Evolutionary conservation across 2,329 filamentous ascomycete genomes (phyloP), one percentile per base, ranked within the genome.

Genomic region (Paraconiothyrium sp.): DNA sequence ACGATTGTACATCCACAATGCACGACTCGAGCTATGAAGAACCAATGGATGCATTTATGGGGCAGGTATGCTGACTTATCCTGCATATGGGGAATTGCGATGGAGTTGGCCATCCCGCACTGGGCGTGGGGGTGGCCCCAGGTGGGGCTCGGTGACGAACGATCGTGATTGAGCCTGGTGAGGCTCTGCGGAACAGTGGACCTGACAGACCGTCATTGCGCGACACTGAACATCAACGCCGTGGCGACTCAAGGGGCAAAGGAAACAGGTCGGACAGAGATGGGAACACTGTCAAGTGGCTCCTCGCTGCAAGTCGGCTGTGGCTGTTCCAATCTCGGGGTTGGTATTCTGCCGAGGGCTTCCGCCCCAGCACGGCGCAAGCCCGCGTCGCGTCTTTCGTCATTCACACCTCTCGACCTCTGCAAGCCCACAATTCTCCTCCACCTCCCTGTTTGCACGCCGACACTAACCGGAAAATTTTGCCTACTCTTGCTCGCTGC

Each of bases 381-480:
- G 54, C 48, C 37, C 50, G 27, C 54, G 51, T 58, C 56, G 47
- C 57, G 43, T 59, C 48, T 61, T 50, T 58, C 54, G 59, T 61
- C 59, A 61, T 61, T 32, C 24, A 49, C 43, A 54, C 43, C 44
- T 41, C 39, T 30, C 27, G n/a, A 58, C 37, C 20, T 48, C 43
- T 22, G 13, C 48, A 54, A 54, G 27, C 20, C 59, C 50, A 54
- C 59, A 48, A 34, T 54, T 60, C 35, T 54, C 58, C 24, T 48
- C 24, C 44, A 47, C 58, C 46, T 56, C 46, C 61, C 48, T 49
- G 27, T 30, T 43, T 10, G 16, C 57, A 11, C 51, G 37, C 50
- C 61, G 47, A 58, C 41, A 43, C 50, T 54, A 52, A 24, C 62
- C 63, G 63, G 63, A 65, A 62, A 60, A 65, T 50, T 65, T 58